phyloP scores from a whole-genome alignment of 371 early-diverging fungal species.

The Neoconidiobolus thromboides region DNA sequence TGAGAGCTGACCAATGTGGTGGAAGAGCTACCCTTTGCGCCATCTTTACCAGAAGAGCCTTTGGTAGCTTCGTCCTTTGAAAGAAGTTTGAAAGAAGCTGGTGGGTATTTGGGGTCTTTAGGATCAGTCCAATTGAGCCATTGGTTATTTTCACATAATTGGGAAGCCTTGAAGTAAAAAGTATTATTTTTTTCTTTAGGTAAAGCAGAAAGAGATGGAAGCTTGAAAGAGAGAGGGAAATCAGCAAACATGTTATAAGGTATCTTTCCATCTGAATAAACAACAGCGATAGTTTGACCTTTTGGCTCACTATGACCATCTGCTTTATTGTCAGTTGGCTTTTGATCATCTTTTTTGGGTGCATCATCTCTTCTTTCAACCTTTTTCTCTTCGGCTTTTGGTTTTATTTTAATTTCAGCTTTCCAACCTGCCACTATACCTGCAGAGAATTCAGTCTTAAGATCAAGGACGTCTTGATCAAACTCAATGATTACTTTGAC shows the following conservation, averaged over 20 bases:
- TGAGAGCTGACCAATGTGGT: too few species aligned
- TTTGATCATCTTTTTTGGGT: background rate
- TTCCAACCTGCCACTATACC: constrained; percentile 12
- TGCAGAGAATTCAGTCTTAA: constrained; percentile 12
- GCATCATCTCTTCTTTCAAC: background rate
- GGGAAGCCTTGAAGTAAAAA: constrained; percentile 13
- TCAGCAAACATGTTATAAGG: constrained; percentile 12
- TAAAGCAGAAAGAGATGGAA: background rate
- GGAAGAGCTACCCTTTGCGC: too few species aligned
- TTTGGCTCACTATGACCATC: background rate
- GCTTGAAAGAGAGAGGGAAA: constrained; percentile 12
- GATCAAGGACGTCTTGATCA: constrained; percentile 10
- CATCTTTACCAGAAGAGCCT: background rate
- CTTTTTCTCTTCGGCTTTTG: background rate
- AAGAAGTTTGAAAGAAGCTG: background rate
- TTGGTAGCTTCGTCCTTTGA: background rate
- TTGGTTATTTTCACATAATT: constrained; percentile 10
- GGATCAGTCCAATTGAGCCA: constrained; percentile 2
- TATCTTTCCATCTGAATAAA: constrained; percentile 11
- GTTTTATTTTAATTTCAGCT: background rate
- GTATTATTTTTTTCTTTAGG: constrained; percentile 11
- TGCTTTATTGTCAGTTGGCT: background rate
- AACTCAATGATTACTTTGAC: constrained; percentile 10
- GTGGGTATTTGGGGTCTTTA: background rate
- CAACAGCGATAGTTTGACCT: constrained; percentile 12